Conservation (phyloP, 2,329 filamentous ascomycete species). For the Stachybotrys chlorohalonatus region DNA sequence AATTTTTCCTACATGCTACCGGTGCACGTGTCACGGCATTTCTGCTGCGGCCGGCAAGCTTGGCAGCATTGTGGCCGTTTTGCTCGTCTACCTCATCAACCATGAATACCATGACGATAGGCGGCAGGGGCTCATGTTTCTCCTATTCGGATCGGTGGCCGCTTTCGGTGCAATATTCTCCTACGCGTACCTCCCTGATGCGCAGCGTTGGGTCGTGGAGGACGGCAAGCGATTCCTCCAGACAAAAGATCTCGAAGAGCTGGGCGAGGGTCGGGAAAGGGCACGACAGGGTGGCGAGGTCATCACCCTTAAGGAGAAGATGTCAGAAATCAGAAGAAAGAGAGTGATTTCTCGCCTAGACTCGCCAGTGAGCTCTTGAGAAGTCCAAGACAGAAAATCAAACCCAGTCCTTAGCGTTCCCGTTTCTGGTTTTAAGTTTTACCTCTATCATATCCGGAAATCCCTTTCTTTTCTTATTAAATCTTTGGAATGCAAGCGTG, state of each 20-base stretch:
- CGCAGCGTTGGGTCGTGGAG: slow-evolving; percentile 30
- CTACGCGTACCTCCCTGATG: slow-evolving; percentile 42
- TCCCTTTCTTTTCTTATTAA: too few relatives aligned
- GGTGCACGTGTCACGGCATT: slow-evolving; percentile 53
- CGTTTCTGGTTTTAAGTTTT: too few relatives aligned
- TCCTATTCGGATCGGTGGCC: slow-evolving; percentile 41
- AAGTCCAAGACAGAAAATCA: not conserved
- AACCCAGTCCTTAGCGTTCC: too few relatives aligned
- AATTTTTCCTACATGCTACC: slow-evolving; percentile 55
- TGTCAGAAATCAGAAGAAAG: slow-evolving; percentile 26
- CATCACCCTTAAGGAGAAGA: slow-evolving; percentile 34
- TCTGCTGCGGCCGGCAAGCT: slow-evolving; percentile 52
- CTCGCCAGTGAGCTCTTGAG: not conserved
- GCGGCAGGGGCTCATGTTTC: slow-evolving; percentile 39
- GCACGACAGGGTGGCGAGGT: slow-evolving; percentile 34
- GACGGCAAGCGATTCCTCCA: slow-evolving; percentile 28
- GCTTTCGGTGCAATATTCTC: slow-evolving; percentile 38
- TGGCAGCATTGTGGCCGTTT: slow-evolving; percentile 43
- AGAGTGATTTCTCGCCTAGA: slow-evolving; percentile 6
- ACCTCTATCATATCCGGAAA: too few relatives aligned
- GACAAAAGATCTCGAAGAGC: slow-evolving; percentile 39
- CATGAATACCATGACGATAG: slow-evolving; percentile 28
- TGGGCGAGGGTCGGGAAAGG: slow-evolving; percentile 37
- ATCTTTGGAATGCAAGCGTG: too few relatives aligned
- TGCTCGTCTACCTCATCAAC: slow-evolving; percentile 42